phyloP scores from a whole-genome alignment of 2,329 filamentous ascomycete species.

The Trichothecium roseum region DNA sequence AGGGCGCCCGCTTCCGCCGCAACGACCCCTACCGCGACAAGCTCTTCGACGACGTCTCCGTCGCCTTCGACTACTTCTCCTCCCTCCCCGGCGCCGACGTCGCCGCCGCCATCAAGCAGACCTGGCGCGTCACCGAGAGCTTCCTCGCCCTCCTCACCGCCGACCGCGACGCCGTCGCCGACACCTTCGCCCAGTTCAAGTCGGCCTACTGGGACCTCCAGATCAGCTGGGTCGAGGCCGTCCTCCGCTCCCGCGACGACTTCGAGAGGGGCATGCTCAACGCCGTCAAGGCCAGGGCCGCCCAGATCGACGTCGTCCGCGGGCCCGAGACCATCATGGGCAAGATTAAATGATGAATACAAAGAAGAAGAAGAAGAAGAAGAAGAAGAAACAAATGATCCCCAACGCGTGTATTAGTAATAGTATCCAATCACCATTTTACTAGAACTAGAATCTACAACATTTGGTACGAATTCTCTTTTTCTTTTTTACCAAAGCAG shows the following conservation, averaged over 20 bases:
- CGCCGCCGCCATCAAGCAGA: conserved; percentile 68
- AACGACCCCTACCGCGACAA: conserved; percentile 84
- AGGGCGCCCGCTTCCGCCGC: conserved; percentile 78
- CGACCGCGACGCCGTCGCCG: conserved; percentile 61
- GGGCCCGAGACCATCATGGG: conserved; percentile 91
- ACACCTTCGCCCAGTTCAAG: conserved; percentile 79
- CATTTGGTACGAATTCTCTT: too few species aligned
- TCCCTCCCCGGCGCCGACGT: conserved; percentile 57
- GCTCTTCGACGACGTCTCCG: conserved; percentile 84
- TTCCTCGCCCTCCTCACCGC: conserved; percentile 72
- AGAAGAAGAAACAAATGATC: too few species aligned
- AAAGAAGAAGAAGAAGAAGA: too few species aligned
- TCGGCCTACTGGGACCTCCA: conserved; percentile 84
- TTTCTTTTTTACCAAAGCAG: too few species aligned
- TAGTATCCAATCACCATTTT: too few species aligned
- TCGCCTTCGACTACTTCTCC: conserved; percentile 83
- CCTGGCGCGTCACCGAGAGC: conserved; percentile 83
- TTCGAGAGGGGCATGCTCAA: conserved; percentile 88
- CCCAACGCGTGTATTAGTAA: too few species aligned
- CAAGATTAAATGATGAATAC: conserved; percentile 57
- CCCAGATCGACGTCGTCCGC: conserved; percentile 69
- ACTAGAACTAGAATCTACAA: too few species aligned
- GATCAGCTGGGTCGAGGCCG: conserved; percentile 90
- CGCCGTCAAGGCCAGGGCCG: conserved; percentile 78
- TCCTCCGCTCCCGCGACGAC: conserved; percentile 78